phyloP scores from a whole-genome alignment of 176 grass and related monocot genomes.

The Panicum miliaceum region DNA sequence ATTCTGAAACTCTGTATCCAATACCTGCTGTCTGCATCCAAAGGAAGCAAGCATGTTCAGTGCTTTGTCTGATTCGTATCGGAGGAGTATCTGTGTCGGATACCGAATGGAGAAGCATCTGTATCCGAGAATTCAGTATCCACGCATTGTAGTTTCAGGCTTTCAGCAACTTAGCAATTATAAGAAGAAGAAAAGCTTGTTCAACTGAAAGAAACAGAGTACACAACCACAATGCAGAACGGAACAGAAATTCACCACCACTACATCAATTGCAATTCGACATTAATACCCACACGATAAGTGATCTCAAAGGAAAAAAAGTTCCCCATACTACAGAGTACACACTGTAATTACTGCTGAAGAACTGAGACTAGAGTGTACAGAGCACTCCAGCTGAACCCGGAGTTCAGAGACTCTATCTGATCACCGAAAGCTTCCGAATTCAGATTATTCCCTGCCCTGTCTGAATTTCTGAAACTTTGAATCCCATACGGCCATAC shows the following conservation, averaged over 20 bases:
- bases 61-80: background rate
- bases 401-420: slow-evolving; percentile 1
- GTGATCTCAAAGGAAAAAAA: background rate
- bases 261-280: background rate
- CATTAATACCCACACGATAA: background rate
- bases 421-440: background rate
- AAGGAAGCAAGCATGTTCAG: background rate
- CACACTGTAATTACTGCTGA: background rate
- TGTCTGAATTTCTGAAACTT: slow-evolving; percentile 15
- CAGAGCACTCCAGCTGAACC: background rate
- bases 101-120: background rate
- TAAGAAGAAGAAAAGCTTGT: background rate
- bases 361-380: background rate
- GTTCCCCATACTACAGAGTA: background rate
- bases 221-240: too few species aligned
- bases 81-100: background rate
- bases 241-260: background rate
- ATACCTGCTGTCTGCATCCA: background rate
- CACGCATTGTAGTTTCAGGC: background rate
- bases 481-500: background rate
- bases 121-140: background rate
- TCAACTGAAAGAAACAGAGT: slow-evolving; percentile 9
- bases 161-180: background rate
- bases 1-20: background rate
- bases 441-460: background rate